These are phyloP conservation scores for Pyrenopolyporus hunteri DNA, from an alignment of 495 filamentous ascomycete species.

Conservation along the genomic window DNA sequence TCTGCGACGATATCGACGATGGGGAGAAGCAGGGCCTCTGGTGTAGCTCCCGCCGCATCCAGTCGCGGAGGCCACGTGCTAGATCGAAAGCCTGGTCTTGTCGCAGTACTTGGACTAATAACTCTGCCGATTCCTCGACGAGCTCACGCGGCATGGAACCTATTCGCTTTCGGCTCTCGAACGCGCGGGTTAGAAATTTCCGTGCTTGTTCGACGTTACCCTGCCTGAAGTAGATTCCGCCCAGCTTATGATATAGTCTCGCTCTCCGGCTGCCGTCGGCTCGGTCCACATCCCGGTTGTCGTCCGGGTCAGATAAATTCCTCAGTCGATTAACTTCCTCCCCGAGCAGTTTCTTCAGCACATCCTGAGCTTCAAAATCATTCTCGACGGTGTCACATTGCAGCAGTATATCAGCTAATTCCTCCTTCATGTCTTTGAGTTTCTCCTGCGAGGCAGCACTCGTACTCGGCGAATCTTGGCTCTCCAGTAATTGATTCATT, in stretches of 20 bases:
- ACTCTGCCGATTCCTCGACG: conserved; percentile 31
- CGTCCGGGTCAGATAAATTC: conserved; percentile 15
- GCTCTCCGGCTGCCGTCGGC: conserved; percentile 24
- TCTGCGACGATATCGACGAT: neutral
- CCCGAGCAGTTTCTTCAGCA: conserved; percentile 21
- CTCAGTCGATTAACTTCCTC: conserved; percentile 20
- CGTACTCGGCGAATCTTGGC: neutral
- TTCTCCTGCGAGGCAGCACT: conserved; percentile 2
- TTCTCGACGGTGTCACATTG: conserved; percentile 18
- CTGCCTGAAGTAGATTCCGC: conserved; percentile 22
- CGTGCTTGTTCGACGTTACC: conserved; percentile 19
- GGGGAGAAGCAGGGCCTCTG: neutral
- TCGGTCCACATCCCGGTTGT: neutral
- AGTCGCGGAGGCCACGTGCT: conserved; percentile 29
- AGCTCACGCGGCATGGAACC: conserved; percentile 9
- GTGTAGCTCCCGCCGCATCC: conserved; percentile 14
- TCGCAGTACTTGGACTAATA: conserved; percentile 18
- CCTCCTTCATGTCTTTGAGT: conserved; percentile 33
- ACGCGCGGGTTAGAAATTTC: conserved; percentile 21
- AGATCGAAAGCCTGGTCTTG: conserved; percentile 24
- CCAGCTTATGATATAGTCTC: conserved; percentile 39
- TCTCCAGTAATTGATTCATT: conserved; percentile 16
- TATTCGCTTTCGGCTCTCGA: conserved; percentile 16
- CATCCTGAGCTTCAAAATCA: conserved; percentile 20
- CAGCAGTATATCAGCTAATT: conserved; percentile 30